Conservation (phyloP, 2,329 filamentous ascomycete species). For the Plenodomus tracheiphilus region DNA sequence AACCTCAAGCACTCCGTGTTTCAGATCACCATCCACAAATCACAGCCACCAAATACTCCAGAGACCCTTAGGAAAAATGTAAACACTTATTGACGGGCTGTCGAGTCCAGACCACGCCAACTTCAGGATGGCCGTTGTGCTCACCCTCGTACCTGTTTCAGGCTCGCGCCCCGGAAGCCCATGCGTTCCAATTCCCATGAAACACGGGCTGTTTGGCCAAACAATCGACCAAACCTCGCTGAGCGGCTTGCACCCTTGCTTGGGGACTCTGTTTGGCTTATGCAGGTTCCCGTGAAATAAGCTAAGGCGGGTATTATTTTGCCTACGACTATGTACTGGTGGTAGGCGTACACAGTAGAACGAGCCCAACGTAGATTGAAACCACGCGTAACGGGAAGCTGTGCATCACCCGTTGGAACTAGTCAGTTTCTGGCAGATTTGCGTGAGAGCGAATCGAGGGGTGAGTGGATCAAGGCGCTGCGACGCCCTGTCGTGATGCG, state of each 20-base stretch:
- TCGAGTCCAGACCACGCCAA: slow-evolving; percentile 12
- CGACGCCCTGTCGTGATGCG: slow-evolving; percentile 5
- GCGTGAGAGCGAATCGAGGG: slow-evolving; percentile 16
- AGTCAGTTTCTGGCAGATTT: slow-evolving; percentile 12
- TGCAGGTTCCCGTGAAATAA: slow-evolving; percentile 8
- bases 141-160: no score
- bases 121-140: slow-evolving; percentile 11
- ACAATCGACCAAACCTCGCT: slow-evolving; percentile 18
- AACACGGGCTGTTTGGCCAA: slow-evolving; percentile 29
- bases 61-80: neutral
- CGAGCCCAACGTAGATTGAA: neutral
- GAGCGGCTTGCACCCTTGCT: slow-evolving; percentile 16
- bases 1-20: slow-evolving; percentile 18
- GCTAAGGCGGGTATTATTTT: neutral
- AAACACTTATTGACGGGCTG: slow-evolving; percentile 5
- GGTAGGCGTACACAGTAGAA: neutral
- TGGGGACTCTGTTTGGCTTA: slow-evolving; percentile 18
- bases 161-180: slow-evolving; percentile 10
- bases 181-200: slow-evolving; percentile 35
- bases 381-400: neutral
- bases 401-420: slow-evolving; percentile 22
- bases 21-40: slow-evolving; percentile 19
- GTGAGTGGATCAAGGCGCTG: slow-evolving; percentile 6
- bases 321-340: neutral
- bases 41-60: slow-evolving; percentile 5